Base-by-base conservation (phyloP, 73 alveolate genomes). In the Stentor coeruleus region DNA sequence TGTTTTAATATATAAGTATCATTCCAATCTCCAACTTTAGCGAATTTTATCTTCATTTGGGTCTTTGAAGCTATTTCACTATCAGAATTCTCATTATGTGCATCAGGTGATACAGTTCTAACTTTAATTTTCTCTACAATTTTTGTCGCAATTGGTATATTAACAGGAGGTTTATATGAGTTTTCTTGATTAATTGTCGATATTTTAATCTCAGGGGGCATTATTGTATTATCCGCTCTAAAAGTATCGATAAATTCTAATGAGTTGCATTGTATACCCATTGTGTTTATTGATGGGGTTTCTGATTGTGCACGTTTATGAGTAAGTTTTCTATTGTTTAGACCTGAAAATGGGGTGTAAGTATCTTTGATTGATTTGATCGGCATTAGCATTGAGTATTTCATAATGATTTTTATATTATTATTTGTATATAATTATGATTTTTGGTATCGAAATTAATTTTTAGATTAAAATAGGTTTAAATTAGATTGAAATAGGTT, bases 1-100 rank as follows among this genome's bases (percentile, higher is more conserved):
- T 49, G 6, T 49, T 49, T 49, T 11, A 49, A 20, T 20, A 49
- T 20, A 49, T 49, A 49, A 49, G 66, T 49, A 11, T 49, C 66
- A 49, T 49, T 49, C 66, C 66, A 49, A 49, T 49, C 66, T 49
- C 66, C 66, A 49, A 49, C 66, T 49, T 49, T 49, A 11, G 28
- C 66, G 20, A 49, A 49, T 49, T 49, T 20, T 11, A 49, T 20
- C 66, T 20, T 49, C 20, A 11, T 49, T n/a, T n/a, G n/a, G n/a
- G n/a, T n/a, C 66, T 20, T 49, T 49, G 28, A 6, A 49, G 20
- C 6, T 49, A 6, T 20, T 11, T 49, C 20, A 6, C 6, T 11
- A 49, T 49, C 20, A 11, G 6, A 6, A 49, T 49, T 49, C 66
- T 49, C 66, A 20, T 11, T 20, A 49, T 11, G 20, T 11, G 66